Evolutionary conservation across 768 basidiomycete genomes (phyloP), one percentile per base, ranked within the genome.

Genomic region (Lyophyllum semitale): DNA sequence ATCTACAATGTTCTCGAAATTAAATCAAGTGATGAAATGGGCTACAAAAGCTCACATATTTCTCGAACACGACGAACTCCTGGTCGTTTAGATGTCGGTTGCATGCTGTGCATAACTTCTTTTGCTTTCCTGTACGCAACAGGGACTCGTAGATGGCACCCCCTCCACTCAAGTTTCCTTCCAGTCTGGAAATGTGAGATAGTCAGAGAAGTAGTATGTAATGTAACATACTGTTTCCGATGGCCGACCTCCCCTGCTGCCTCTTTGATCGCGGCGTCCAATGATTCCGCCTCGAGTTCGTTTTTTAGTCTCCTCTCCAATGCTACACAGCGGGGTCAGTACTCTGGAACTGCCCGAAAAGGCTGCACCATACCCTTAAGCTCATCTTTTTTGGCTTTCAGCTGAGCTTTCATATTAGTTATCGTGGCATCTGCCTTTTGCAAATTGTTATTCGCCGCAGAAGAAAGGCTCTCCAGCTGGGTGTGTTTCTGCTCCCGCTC

Each of bases 101-200:
- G 66, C 96, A 98, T 8, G 85, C 85, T 11, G 82, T 75, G 63
- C 96, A 99, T 0, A 77, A 69, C 63, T 88, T 85, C 58, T 87
- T 82, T 47, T 77, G 73, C 65, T 82, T 82, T 30, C 89, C 91
- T 1, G 71, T 68, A 15, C 74, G 71, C 37, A 93, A 75, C 27
- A 91, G 61, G 1, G 68, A 66, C 53, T 84, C 74, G 53, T 83
- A 95, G 32, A 80, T 75, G 22, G 68, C 49, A 33, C 69, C 71
- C 2, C 69, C 68, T 12, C 72, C 73, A 27, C 65, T 60, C 26
- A 66, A 57, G 33, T 54, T 65, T 11, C 68, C 70, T 42, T 66
- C 62, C 46, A 64, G 20, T 26, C 75, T 76, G 40, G 23, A 37
- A 48, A 26, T 60, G 23, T 54, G 35, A 54, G 41, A 32, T 12